Evolutionary conservation across 2,329 filamentous ascomycete species (phyloP), one percentile per base, ranked within the genome.

Genomic region (Macrophomina tecta): DNA sequence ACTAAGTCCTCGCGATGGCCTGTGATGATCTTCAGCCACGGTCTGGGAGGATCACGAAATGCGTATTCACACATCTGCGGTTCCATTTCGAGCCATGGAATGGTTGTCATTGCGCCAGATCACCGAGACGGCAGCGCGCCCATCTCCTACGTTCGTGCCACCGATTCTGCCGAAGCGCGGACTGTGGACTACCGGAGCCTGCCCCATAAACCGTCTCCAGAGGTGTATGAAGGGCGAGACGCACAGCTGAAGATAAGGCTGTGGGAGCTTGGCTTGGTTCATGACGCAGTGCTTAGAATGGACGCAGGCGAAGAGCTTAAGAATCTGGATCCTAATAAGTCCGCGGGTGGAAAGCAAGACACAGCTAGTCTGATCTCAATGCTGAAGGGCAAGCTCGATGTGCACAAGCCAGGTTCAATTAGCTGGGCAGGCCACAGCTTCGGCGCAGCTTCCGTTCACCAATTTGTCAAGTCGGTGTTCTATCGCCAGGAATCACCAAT

Each of bases 1-100:
- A 81, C 74, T 68, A 82, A 67, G 73, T 87, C 67, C 67, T 80
- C 83, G 66, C 82, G 87, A 80, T 95, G 91, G 90, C 92, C 93
- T 0, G 90, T 92, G 0, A 89, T 93, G 82, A 83, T 97, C 69
- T 96, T 97, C 79, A 95, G 92, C 1, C 93, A 97, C 75, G 93
- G 93, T 0, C 83, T 97, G 1, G 93, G 91, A 45, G 93, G 93
- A 45, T 90, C 87, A 68, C 86, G 91, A 70, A 95, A 95, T 73
- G 88, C 91, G 11, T 97, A 97, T 80, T 94, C 91, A n/a, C 90
- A 94, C 73, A 81, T 96, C 30, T 90, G 86, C 18, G 91, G 91
- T 16, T 92, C 91, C 0, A 80, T 97, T 34, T 91, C 93, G 4
- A 93, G 91, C 23, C 89, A 95, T 73, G 93, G 93, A 48, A 84